Base-by-base conservation (phyloP, 805 yeast species). In the Wickerhamiella spandovensis region DNA sequence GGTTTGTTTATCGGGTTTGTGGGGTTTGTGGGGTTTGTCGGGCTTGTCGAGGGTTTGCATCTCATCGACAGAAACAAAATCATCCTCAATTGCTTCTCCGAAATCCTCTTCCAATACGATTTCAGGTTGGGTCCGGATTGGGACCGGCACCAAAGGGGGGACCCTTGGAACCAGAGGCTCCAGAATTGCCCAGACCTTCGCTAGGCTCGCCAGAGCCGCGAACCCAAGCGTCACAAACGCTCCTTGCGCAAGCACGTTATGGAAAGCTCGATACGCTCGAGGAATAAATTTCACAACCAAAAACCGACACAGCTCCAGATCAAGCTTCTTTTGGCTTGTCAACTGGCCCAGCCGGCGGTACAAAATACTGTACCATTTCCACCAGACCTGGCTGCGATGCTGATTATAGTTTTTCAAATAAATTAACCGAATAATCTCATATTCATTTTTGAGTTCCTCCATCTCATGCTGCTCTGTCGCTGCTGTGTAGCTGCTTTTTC, bases 141-240 rank as follows among this genome's bases (percentile, higher is more conserved):
- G n/a, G n/a, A n/a, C n/a, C n/a, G n/a, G n/a, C n/a, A n/a, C n/a
- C n/a, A 22, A 17, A 21, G 35, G 30, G 35, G 48, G 24, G 10
- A 24, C 13, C 12, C 32, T 12, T 3, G 38, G 42, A 10, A 28
- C 46, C n/a, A 25, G 39, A 17, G 46, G 54, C 50, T 20, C 46
- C 1, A 64, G 47, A 18, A 62, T 49, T 2, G 54, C 39, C 50
- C 70, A 63, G 9, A 84, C 57, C 48, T 73, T 70, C 2, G 83
- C 73, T 38, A 78, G 56, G 18, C 68, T 48, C 0, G 84, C 95
- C 3, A 85, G 59, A 39, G 86, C 63, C 0, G 83, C 76, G 54
- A 87, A 72, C 1, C 95, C 95, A 12, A 87, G 62, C 1, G 81
- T 74, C 6, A 85, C 72, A 59, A 83, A 87, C 60, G 88, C 95